Evolutionary conservation across 169 alveolate species (phyloP).

Genomic region (Plasmodium berghei): DNA sequence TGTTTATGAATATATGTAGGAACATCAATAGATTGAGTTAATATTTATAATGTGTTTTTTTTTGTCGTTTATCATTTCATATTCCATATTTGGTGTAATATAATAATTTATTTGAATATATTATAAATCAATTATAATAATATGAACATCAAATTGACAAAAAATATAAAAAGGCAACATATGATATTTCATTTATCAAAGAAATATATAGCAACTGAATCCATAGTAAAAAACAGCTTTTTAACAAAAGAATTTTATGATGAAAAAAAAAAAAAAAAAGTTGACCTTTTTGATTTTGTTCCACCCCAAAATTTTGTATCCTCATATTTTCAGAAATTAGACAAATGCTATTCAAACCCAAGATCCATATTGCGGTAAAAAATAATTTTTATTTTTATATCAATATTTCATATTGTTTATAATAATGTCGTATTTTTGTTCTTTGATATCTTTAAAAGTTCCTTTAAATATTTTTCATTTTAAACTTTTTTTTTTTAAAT

Average conservation of each 20-base stretch:
- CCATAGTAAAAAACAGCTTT: conserved; percentile 50
- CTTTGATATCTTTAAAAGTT: neutral
- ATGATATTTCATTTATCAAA: neutral
- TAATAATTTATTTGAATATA: no score
- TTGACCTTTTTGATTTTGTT: conserved; percentile 81
- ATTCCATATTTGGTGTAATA: no score
- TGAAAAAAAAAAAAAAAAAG: conserved; percentile 30
- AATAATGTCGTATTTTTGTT: neutral
- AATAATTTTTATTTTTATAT: neutral
- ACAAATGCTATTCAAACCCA: conserved; percentile 85
- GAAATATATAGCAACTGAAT: conserved; percentile 47
- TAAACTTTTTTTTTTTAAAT: no score
- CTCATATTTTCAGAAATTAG: conserved; percentile 81
- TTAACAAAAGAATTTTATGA: conserved; percentile 73
- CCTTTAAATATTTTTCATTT: no score
- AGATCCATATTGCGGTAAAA: conserved; percentile 83
- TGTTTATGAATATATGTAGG: no score
- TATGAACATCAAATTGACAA: conserved; percentile 1
- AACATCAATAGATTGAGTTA: no score
- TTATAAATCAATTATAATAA: neutral
- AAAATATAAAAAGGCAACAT: neutral
- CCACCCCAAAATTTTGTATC: conserved; percentile 86
- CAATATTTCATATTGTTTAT: neutral
- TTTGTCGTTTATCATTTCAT: no score
- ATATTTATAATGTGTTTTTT: no score